Base-by-base conservation (phyloP, 331 rosid genomes). In the Rosa hybrid region DNA sequence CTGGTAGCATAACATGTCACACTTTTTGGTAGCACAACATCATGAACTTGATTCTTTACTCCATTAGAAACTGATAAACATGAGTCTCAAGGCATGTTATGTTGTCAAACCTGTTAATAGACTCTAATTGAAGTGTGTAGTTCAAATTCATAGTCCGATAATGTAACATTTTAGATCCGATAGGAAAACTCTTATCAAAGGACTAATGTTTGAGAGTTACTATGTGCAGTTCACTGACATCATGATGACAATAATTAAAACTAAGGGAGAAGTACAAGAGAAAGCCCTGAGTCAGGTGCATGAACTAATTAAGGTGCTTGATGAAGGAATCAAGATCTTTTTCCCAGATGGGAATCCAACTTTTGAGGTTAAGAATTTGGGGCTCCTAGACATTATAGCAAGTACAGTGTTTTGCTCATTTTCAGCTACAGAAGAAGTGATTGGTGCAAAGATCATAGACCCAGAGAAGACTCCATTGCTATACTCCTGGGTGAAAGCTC, bases 391-490 rank as follows among this genome's bases (percentile, higher is more conserved):
- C 67, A 53, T 74, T 39, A 65, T 74, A 39, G n/a, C 62, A 48
- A 13, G 42, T n/a, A 38, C 78, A 74, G 51, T 20, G 4, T 21
- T 54, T 41, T 63, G 68, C 17, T 7, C 68, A 12, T 30, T 54
- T 14, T 38, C 18, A 56, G 68, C 62, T 20, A 25, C 25, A 8
- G 65, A 57, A 74, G 78, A 74, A 39, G 78, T 56, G 21, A n/a
- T 74, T 54, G 67, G 68, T 12, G 2, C 41, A 16, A 54, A 56
- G 6, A 44, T 74, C n/a, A 38, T 74, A 53, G 78, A 74, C 50
- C 68, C 51, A 74, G 78, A 74, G 51, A 74, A n/a, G 20, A 74
- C 68, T n/a, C 78, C 53, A 74, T 11, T 74, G 16, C 12, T 54
- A 11, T 17, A 11, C 44, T 39, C 41, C 54, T 74, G 78, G 78